Base-by-base conservation (phyloP, 2,329 filamentous ascomycete genomes). In the Amauroascus niger region DNA sequence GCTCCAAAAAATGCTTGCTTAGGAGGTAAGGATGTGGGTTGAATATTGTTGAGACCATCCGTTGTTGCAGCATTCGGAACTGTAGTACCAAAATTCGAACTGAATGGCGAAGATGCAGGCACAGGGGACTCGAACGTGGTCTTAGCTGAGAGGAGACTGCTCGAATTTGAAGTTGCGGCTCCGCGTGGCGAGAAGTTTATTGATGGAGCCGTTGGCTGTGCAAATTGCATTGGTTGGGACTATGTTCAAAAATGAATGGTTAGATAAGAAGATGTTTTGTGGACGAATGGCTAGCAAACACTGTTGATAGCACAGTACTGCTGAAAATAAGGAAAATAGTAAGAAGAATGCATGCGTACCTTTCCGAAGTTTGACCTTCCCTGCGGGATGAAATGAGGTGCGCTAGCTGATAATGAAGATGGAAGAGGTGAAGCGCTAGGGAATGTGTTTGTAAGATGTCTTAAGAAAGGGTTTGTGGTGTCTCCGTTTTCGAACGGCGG, bases 381-480 rank as follows among this genome's bases (percentile, higher is more conserved):
- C 39, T 57, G 55, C 18, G 58, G 56, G 6, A 39, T 26, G 35
- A 58, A 59, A 32, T 45, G 47, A 11, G 56, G 41, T 28, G 59
- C 58, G 32, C 59, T 39, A 9, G 58, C 51, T 41, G 61, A 59
- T 5, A 58, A 37, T 18, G 39, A 16, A 39, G 41, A 16, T 22
- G 51, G 30, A 40, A 44, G 11, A 35, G 51, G 14, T 35, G 41
- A 44, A 32, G 9, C 22, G 6, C 4, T 32, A 18, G 22, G 24
- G 16, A 24, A 24, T 11, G 49, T 6, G 26, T 9, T 40, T 22
- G 18, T 6, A 30, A 46, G 41, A 20, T 53, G 50, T 11, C 47
- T 39, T 16, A 46, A 11, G 16, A 53, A 48, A 6, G 50, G 41
- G 24, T 48, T 48, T 16, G 50, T 28, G 14, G 41, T 6, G 16